These are phyloP conservation scores for Heracleum sosnowskyi DNA, from an alignment of 129 eudicot species.

Conservation along the genomic window DNA sequence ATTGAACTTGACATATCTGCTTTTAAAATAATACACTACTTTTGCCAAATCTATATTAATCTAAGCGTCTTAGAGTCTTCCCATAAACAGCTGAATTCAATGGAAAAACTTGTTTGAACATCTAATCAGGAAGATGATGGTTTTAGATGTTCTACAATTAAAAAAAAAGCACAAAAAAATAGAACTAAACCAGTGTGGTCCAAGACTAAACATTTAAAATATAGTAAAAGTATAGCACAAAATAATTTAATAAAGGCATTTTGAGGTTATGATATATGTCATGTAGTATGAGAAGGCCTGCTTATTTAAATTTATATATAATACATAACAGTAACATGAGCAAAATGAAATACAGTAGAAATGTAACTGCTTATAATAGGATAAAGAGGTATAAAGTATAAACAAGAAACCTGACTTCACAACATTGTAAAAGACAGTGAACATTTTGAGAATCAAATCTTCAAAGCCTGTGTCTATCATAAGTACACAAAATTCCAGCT, in stretches of 20 bases:
- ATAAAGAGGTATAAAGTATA: not conserved
- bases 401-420: conserved; percentile 37
- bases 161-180: not conserved
- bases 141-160: not conserved
- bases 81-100: not conserved
- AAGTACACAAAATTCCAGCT: conserved; percentile 51
- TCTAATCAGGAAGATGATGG: not conserved
- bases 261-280: not conserved
- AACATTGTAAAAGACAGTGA: conserved; percentile 57
- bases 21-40: not conserved
- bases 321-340: not conserved
- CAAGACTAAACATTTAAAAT: not conserved
- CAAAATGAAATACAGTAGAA: not conserved
- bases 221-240: not conserved
- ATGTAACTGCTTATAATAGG: not conserved
- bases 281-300: not conserved
- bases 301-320: not conserved
- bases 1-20: not conserved
- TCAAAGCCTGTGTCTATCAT: conserved; percentile 78
- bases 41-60: not conserved
- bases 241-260: not conserved
- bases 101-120: not conserved
- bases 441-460: conserved; percentile 66
- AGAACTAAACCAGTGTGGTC: not conserved
- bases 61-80: not conserved